Conservation (phyloP, 176 grass and related monocot genomes). For the barley (Hordeum vulgare) region DNA sequence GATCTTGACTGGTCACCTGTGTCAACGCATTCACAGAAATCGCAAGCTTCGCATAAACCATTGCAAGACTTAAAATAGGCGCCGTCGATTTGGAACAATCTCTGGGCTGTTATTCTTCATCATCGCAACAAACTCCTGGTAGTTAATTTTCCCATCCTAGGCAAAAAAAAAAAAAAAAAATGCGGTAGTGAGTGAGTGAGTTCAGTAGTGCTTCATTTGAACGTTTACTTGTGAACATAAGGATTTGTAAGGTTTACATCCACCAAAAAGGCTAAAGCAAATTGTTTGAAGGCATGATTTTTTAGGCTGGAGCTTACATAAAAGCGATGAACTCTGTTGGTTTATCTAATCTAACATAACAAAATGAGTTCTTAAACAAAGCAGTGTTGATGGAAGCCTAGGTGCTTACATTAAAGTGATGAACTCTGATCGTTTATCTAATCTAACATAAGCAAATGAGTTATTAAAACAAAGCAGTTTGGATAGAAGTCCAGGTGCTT, state of each 20-base stretch:
- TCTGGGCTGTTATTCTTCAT: conserved; percentile 73
- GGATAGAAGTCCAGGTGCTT: neutral
- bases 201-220: neutral
- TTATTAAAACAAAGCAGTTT: neutral
- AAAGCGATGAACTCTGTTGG: neutral
- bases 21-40: neutral
- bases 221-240: neutral
- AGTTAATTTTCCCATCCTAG: conserved; percentile 95
- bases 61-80: conserved; percentile 23
- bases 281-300: neutral
- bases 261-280: neutral
- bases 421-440: neutral
- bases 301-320: neutral
- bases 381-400: neutral
- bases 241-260: neutral
- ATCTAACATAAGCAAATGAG: neutral
- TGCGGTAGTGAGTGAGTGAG: neutral
- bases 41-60: neutral
- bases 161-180: neutral
- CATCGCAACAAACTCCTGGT: conserved; percentile 94
- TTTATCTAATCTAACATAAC: neutral
- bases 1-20: neutral
- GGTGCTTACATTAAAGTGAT: neutral
- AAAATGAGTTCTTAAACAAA: neutral
- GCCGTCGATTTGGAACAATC: conserved; percentile 44